Evolutionary conservation across 2,329 filamentous ascomycete species (phyloP).

Genomic region (Cadophora gregata): DNA sequence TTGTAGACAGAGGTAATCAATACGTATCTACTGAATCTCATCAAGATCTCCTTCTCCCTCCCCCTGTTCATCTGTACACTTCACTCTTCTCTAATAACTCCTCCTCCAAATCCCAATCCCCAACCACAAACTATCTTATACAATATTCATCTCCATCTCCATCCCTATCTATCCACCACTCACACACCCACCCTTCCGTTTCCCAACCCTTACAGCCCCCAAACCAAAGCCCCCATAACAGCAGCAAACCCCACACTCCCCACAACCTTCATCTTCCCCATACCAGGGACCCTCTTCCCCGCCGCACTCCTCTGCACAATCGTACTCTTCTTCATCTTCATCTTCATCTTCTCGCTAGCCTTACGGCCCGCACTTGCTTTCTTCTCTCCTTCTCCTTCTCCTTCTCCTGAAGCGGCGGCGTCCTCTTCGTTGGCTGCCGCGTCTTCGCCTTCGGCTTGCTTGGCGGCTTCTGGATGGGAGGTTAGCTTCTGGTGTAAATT

Average conservation of each 20-base stretch:
- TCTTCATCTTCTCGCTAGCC: too few species aligned
- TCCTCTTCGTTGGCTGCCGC: neutral
- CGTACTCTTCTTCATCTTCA: neutral
- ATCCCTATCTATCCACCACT: too few species aligned
- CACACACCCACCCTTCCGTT: too few species aligned
- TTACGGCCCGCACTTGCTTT: neutral
- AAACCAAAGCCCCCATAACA: neutral
- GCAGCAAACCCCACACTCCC: constrained; percentile 13
- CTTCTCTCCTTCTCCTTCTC: neutral
- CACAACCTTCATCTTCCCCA: neutral
- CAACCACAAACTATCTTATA: too few species aligned
- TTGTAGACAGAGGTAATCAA: neutral
- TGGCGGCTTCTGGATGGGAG: constrained; percentile 4
- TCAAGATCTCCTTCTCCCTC: neutral
- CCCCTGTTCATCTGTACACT: neutral
- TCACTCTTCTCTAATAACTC: neutral
- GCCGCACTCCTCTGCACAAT: constrained; percentile 9
- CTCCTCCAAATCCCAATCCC: neutral
- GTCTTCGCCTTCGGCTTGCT: neutral
- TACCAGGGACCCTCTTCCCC: neutral
- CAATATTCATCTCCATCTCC: too few species aligned
- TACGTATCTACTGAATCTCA: neutral
- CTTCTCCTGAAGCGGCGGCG: neutral
- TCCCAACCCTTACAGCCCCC: constrained; percentile 4
- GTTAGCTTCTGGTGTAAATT: neutral